Percentiles rank a stretch among this genome's conserved stretches.
These are phyloP conservation scores for Eucalyptus regnans DNA, from an alignment of 345 rosid species.

Conservation along the genomic window DNA sequence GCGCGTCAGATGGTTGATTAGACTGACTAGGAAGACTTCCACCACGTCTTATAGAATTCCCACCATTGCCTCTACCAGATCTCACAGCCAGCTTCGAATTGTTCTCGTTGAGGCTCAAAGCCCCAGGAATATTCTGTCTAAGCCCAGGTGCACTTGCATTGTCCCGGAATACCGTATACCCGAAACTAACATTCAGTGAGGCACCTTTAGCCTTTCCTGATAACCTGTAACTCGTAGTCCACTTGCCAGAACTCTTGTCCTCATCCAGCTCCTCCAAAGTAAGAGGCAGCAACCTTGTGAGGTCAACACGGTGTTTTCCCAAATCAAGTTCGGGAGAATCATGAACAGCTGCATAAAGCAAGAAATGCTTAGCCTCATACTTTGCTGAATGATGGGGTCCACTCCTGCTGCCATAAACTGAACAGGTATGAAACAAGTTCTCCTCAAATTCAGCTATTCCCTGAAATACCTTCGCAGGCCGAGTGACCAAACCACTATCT, in stretches of 20 bases:
- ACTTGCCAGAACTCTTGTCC: conserved; percentile 81
- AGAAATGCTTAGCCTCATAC: conserved; percentile 91
- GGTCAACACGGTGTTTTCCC: conserved; percentile 95
- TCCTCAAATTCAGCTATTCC: conserved; percentile 72
- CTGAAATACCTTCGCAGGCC: conserved; percentile 44
- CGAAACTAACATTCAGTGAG: conserved; percentile 67
- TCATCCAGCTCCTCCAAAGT: conserved; percentile 89
- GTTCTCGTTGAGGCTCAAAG: conserved; percentile 23
- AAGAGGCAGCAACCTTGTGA: conserved; percentile 82
- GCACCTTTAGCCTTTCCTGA: conserved; percentile 76
- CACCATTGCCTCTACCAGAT: conserved; percentile 22
- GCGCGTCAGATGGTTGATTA: conserved; percentile 8
- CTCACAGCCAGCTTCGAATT: conserved; percentile 14
- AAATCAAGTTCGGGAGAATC: conserved; percentile 67
- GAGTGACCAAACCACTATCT: conserved; percentile 52
- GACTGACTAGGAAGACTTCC: conserved; percentile 35
- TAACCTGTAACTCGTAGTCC: conserved; percentile 89
- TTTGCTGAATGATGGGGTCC: conserved; percentile 88
- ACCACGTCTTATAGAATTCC: conserved; percentile 14
- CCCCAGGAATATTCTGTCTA: conserved; percentile 16
- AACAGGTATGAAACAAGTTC: conserved; percentile 57
- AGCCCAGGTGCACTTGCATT: conserved; percentile 17
- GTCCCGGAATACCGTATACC: conserved; percentile 60
- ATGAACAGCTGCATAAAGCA: conserved; percentile 52
- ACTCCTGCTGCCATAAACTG: conserved; percentile 69